Base-by-base conservation (phyloP, 148 eudicot genomes). In the Vaccinium corymbosum region DNA sequence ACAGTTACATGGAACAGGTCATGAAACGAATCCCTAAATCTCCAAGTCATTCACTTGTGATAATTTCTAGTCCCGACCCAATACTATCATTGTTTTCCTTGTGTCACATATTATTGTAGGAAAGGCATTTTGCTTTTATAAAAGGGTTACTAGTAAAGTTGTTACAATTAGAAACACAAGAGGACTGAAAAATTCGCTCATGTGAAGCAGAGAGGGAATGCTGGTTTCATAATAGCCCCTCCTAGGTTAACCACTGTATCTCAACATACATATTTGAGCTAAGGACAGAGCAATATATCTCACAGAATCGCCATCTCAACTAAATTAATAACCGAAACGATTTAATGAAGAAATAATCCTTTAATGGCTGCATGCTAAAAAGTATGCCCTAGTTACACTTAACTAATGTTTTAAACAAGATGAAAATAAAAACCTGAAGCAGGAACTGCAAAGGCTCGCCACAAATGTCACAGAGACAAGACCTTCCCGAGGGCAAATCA, bases 361-460 rank as follows among this genome's bases (percentile, higher is more conserved):
- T 27, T 29, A 27, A 27, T 68, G 16, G 35, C 29, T 66, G 72
- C 71, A 22, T 25, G 14, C 35, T 61, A 61, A 19, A 61, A 56
- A 6, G 22, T 19, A 61, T 66, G 25, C 0, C 32, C 38, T 6
- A 27, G 72, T 4, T 11, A 25, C 72, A 66, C 35, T 10, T 12
- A 66, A 50, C 52, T 50, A 10, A 10, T 50, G 52, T 15, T 68
- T 13, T 68, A 38, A 68, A 29, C 42, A 68, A 66, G 10, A 68
- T 13, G 73, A 68, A 68, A 74, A 75, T 11, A 48, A 4, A 78
- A 80, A 95, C 98, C 98, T 96, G 98, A 84, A 94, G 95, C 85
- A 96, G 46, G 82, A 93, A 96, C 84, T 91, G 98, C 92, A 94
- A 73, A 53, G 99, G 99, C 73, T 92, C 90, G 66, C 92, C 90